These are phyloP conservation scores for Fomitopsis betulina DNA, from an alignment of 1,284 basidiomycete species.

Conservation along the genomic window DNA sequence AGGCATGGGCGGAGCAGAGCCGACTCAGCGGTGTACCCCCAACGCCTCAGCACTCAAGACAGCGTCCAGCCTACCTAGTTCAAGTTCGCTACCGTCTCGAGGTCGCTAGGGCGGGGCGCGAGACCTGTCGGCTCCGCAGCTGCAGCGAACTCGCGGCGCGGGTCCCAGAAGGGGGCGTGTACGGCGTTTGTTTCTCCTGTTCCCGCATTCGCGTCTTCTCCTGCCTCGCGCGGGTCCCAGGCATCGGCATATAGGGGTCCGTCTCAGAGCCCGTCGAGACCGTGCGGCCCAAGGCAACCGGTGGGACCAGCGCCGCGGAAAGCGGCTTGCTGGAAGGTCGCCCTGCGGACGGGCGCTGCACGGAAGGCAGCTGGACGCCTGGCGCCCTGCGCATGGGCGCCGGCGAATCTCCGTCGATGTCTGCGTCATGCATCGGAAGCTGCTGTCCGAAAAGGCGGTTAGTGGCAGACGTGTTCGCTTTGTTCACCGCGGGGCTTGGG, in stretches of 20 bases:
- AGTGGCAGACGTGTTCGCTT: background rate
- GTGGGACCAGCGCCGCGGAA: background rate
- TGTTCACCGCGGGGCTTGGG: background rate
- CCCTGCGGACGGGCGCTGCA: background rate
- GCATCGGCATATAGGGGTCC: constrained; percentile 8
- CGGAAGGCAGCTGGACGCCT: background rate
- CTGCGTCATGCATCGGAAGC: background rate
- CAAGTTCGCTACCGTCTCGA: background rate
- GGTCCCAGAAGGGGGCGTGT: constrained; percentile 8
- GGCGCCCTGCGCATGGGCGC: background rate
- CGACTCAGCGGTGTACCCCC: too few relatives aligned
- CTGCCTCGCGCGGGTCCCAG: constrained; percentile 10
- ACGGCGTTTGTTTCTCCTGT: constrained; percentile 1
- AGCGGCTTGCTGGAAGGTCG: background rate
- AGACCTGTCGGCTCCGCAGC: constrained; percentile 2
- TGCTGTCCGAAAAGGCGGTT: background rate
- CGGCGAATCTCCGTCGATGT: background rate
- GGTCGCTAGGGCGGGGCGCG: background rate
- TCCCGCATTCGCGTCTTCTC: constrained; percentile 5
- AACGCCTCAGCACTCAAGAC: background rate
- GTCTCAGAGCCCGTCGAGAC: background rate
- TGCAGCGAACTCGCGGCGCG: constrained; percentile 2
- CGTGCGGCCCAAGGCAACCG: background rate
- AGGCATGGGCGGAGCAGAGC: too few relatives aligned
- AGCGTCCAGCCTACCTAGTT: background rate